These are phyloP conservation scores for Solanum hybrid DNA, from an alignment of 305 asterid genomes.

Conservation along the genomic window DNA sequence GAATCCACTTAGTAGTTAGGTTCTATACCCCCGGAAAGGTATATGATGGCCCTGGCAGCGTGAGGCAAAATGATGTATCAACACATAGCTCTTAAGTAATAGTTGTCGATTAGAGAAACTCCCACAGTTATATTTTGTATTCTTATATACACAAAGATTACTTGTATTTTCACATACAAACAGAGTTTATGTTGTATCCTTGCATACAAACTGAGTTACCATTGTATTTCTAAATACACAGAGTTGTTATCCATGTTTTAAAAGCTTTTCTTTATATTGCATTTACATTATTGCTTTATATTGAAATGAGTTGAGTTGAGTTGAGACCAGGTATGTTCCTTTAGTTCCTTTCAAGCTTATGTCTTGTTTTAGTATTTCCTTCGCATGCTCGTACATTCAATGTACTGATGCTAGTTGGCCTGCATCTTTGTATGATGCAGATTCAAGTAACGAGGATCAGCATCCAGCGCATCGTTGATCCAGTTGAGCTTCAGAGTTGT, in stretches of 20 bases:
- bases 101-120: not conserved
- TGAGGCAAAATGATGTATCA: no score
- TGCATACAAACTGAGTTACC: not conserved
- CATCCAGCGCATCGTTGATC: not conserved
- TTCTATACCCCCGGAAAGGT: not conserved
- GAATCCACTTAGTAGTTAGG: not conserved
- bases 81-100: not conserved
- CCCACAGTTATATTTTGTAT: not conserved
- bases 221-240: not conserved
- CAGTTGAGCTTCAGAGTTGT: not conserved
- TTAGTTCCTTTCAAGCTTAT: not conserved
- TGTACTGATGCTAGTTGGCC: no score
- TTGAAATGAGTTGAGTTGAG: not conserved
- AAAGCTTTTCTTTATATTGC: not conserved
- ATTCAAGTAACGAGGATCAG: not conserved
- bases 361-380: not conserved
- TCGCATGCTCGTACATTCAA: no score
- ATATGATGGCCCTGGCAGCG: no score
- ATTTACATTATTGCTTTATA: not conserved
- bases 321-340: not conserved
- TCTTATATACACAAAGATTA: not conserved
- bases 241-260: not conserved
- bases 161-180: not conserved
- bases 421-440: no score
- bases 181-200: not conserved